Conservation (phyloP, 1,284 basidiomycete species). For the Ustilago vetiveriae region DNA sequence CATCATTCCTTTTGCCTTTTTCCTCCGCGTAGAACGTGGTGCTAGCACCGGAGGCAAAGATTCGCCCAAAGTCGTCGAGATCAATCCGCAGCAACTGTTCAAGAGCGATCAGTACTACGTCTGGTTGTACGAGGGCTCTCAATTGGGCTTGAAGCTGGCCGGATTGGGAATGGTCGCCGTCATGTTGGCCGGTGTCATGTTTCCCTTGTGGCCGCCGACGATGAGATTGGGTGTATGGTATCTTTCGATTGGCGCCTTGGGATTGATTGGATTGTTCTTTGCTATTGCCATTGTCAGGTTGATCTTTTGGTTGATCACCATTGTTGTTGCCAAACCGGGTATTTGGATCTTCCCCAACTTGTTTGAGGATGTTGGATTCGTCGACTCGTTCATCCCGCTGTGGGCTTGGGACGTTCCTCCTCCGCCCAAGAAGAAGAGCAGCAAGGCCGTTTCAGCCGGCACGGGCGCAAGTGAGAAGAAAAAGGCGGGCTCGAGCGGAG, state of each 20-base stretch:
- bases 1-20: slow-evolving; percentile 75
- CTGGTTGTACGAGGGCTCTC: slow-evolving; percentile 96
- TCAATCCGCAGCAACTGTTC: slow-evolving; percentile 81
- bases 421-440: slow-evolving; percentile 72
- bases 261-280: slow-evolving; percentile 90
- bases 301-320: slow-evolving; percentile 92
- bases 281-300: slow-evolving; percentile 88
- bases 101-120: slow-evolving; percentile 73
- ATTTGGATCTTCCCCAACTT: slow-evolving; percentile 99
- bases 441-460: slow-evolving; percentile 62
- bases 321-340: slow-evolving; percentile 84
- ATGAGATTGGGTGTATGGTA: slow-evolving; percentile 98
- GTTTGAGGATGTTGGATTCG: slow-evolving; percentile 98
- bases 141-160: slow-evolving; percentile 91
- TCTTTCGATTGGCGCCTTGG: slow-evolving; percentile 85
- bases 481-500: slow-evolving; percentile 7
- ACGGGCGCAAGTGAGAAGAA: slow-evolving; percentile 7
- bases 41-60: slow-evolving; percentile 71
- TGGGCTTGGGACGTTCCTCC: slow-evolving; percentile 95
- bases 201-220: slow-evolving; percentile 93
- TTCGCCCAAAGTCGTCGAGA: slow-evolving; percentile 68
- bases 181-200: slow-evolving; percentile 98
- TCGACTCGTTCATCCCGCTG: slow-evolving; percentile 95
- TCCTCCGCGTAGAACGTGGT: slow-evolving; percentile 64
- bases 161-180: slow-evolving; percentile 89